Evolutionary conservation across 352 stramenopile species (phyloP).

Genomic region (Pythium biforme): DNA sequence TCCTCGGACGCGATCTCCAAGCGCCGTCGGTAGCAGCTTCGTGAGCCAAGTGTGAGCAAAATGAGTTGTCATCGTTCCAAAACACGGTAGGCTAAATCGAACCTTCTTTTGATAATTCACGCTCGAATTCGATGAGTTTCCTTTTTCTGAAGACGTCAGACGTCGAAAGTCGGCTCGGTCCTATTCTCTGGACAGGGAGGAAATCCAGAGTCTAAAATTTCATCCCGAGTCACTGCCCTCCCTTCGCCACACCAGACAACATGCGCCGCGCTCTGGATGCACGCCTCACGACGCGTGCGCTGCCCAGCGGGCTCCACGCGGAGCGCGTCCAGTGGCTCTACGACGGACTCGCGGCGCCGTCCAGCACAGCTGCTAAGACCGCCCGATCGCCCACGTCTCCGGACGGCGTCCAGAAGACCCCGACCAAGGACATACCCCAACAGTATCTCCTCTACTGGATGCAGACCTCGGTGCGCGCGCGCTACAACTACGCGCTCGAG

Average conservation of each 20-base stretch:
- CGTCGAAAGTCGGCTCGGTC: neutral
- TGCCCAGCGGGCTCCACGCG: slow-evolving; percentile 58
- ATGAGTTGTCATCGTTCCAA: slow-evolving; percentile 24
- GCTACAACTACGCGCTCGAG: slow-evolving; percentile 84
- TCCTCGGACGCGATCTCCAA: no score
- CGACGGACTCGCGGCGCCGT: slow-evolving; percentile 35
- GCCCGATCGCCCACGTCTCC: neutral
- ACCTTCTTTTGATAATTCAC: slow-evolving; percentile 19
- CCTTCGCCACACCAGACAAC: neutral
- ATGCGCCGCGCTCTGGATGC: slow-evolving; percentile 51
- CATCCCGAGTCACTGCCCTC: neutral
- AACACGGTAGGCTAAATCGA: neutral
- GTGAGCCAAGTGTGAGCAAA: neutral
- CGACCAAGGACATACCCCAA: neutral
- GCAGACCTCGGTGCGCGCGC: slow-evolving; percentile 79
- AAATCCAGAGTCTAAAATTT: neutral
- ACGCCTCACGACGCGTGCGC: slow-evolving; percentile 28
- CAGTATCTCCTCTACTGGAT: slow-evolving; percentile 85
- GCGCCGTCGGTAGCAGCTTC: no score
- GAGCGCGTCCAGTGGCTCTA: slow-evolving; percentile 80
- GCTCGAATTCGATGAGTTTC: slow-evolving; percentile 28
- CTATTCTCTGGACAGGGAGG: neutral
- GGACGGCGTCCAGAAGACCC: neutral
- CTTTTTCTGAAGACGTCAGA: neutral
- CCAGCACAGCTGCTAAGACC: neutral